phyloP scores from a whole-genome alignment of 257 asterid genomes.

The Lithospermum erythrorhizon region DNA sequence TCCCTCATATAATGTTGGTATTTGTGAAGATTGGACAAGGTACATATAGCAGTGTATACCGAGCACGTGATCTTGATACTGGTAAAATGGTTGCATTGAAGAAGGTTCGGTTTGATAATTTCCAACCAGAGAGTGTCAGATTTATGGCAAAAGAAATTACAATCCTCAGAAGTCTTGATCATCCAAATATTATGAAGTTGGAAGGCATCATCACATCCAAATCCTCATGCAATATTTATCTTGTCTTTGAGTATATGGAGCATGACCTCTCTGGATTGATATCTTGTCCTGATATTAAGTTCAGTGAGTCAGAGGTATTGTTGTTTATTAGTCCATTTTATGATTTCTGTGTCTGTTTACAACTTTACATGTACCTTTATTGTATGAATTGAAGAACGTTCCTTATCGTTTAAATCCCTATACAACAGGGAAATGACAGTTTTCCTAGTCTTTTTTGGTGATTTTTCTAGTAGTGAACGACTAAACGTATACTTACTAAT shows the following conservation, averaged over 20 bases:
- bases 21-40: conserved; percentile 83
- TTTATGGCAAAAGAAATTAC: conserved; percentile 88
- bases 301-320: conserved; percentile 74
- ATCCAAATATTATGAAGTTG: conserved; percentile 85
- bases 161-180: conserved; percentile 76
- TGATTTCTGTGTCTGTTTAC: not conserved
- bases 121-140: conserved; percentile 79
- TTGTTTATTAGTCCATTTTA: conserved; percentile 4
- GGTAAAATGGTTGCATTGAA: conserved; percentile 78
- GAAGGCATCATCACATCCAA: conserved; percentile 88
- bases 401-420: too few relatives aligned
- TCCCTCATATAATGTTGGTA: not conserved
- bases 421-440: too few relatives aligned
- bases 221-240: conserved; percentile 61
- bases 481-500: not conserved
- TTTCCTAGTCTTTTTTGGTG: too few relatives aligned
- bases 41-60: conserved; percentile 85
- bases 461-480: too few relatives aligned
- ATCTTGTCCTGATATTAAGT: conserved; percentile 74
- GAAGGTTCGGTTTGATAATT: conserved; percentile 84
- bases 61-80: conserved; percentile 61
- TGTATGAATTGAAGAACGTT: too few relatives aligned
- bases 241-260: conserved; percentile 97
- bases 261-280: conserved; percentile 90
- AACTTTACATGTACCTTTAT: too few relatives aligned